phyloP scores from a whole-genome alignment of 306 rosid species.

The Lathyrus oleraceus region DNA sequence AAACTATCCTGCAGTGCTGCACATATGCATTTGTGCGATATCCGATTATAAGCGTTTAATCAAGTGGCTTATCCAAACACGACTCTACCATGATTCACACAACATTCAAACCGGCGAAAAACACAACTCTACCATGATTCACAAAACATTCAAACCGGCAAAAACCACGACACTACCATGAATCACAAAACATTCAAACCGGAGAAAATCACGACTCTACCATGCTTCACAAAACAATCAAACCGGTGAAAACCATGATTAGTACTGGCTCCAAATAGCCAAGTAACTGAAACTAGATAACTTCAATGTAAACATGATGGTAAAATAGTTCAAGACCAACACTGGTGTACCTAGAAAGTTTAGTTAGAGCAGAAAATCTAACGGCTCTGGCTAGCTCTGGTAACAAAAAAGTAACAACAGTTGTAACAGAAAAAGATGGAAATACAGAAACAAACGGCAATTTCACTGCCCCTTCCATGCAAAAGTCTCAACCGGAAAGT shows the following conservation, averaged over 20 bases:
- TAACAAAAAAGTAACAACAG: slow-evolving; percentile 51
- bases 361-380: slow-evolving; percentile 52
- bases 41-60: background rate
- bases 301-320: slow-evolving; percentile 23
- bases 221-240: background rate
- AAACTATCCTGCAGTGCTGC: no score
- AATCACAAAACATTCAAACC: no score
- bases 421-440: slow-evolving; percentile 48
- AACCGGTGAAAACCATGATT: background rate
- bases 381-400: slow-evolving; percentile 46
- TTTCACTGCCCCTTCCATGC: slow-evolving; percentile 59
- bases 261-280: slow-evolving; percentile 21
- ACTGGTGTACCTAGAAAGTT: slow-evolving; percentile 51
- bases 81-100: background rate
- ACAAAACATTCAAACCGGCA: no score
- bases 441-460: slow-evolving; percentile 54
- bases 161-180: no score
- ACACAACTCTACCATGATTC: no score
- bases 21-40: background rate
- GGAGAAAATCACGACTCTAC: no score
- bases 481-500: slow-evolving; percentile 46
- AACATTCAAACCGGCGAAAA: no score
- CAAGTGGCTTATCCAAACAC: background rate
- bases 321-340: slow-evolving; percentile 45
- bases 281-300: slow-evolving; percentile 30